Evolutionary conservation across 2,329 filamentous ascomycete species (phyloP).

Genomic region (Emmonsiellopsis sp.): DNA sequence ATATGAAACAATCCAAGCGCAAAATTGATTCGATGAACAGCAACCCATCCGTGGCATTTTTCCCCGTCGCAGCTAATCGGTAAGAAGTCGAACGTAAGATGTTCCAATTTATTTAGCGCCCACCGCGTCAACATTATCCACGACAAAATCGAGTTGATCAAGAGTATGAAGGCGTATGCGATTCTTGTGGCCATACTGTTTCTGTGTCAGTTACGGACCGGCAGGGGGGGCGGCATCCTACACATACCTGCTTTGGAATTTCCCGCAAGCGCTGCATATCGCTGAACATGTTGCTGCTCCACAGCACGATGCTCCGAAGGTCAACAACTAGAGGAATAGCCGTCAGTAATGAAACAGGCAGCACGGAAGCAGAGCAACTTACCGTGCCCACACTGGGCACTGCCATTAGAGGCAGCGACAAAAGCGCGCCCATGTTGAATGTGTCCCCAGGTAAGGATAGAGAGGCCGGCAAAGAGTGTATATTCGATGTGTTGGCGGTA

Average conservation of each 20-base stretch:
- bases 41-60: conserved; percentile 89
- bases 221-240: conserved; percentile 5
- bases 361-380: conserved; percentile 32
- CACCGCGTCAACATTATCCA: conserved; percentile 99
- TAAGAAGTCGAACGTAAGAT: conserved; percentile 89
- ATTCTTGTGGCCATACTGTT: conserved; percentile 88
- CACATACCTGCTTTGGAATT: conserved; percentile 82
- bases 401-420: conserved; percentile 82
- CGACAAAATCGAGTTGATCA: conserved; percentile 91
- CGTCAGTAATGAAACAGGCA: neutral
- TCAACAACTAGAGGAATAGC: conserved; percentile 50
- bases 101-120: conserved; percentile 92
- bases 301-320: conserved; percentile 81
- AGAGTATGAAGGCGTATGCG: conserved; percentile 86
- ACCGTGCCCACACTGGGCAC: conserved; percentile 80
- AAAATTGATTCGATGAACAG: conserved; percentile 96
- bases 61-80: conserved; percentile 86
- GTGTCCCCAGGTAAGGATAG: neutral
- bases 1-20: conserved; percentile 90
- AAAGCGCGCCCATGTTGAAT: conserved; percentile 69
- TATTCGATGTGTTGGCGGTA: neutral
- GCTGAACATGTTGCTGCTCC: conserved; percentile 94
- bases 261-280: conserved; percentile 89
- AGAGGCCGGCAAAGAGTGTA: neutral
- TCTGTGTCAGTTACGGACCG: conserved; percentile 16